phyloP scores from a whole-genome alignment of 2,329 filamentous ascomycete species.

The Acephala macrosclerotiorum region DNA sequence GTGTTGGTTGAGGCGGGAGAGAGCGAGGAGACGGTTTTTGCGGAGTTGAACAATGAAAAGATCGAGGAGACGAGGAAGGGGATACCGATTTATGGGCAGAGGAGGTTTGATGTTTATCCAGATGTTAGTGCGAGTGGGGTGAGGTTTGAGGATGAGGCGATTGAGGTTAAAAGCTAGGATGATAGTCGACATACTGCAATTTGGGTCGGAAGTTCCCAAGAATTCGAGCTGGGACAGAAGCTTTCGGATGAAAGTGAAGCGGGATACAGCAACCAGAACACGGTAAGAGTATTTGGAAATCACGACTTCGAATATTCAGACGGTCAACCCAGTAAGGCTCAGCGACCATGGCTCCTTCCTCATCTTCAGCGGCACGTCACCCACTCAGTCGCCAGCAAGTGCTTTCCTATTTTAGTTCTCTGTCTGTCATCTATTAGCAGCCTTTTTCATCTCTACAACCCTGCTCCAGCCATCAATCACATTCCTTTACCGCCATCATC shows the following conservation, averaged over 20 bases:
- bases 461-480: slow-evolving; percentile 11
- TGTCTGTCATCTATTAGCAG: neutral
- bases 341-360: slow-evolving; percentile 18
- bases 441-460: neutral
- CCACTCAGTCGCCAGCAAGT: neutral
- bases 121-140: slow-evolving; percentile 75
- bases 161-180: neutral
- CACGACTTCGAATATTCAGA: neutral
- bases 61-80: slow-evolving; percentile 80
- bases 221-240: neutral
- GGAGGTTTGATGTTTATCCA: slow-evolving; percentile 94
- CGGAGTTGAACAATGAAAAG: slow-evolving; percentile 70
- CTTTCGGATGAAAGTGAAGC: neutral
- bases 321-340: neutral
- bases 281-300: too few relatives aligned
- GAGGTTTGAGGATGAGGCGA: slow-evolving; percentile 31
- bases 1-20: slow-evolving; percentile 84
- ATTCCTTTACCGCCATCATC: slow-evolving; percentile 18
- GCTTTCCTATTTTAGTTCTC: neutral
- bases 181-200: too few relatives aligned
- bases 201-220: too few relatives aligned
- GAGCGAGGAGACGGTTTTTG: slow-evolving; percentile 76
- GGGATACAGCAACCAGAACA: too few relatives aligned
- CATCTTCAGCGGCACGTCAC: neutral
- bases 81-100: slow-evolving; percentile 85